A percentile compares a stretch with the other conserved stretches of the same genome.
These are phyloP conservation scores for Massarina eburnea DNA, from an alignment of 2,329 filamentous ascomycete genomes.

Conservation along the genomic window DNA sequence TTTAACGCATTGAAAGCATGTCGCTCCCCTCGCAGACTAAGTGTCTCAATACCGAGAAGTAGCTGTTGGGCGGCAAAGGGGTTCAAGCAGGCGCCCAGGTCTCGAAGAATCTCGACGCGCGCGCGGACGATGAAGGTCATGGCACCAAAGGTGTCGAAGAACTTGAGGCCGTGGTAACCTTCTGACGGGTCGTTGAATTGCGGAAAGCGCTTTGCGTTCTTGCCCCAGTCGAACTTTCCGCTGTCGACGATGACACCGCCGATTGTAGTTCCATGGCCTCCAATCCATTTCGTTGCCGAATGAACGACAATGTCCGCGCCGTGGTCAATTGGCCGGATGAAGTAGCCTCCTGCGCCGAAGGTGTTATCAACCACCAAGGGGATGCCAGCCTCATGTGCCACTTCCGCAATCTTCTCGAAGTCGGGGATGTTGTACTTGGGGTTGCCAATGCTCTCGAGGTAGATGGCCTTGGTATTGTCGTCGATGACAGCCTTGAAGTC, in stretches of 20 bases:
- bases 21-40: conserved; percentile 81
- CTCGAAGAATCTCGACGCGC: conserved; percentile 86
- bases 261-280: conserved; percentile 90
- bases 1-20: conserved; percentile 82
- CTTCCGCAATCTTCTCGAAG: conserved; percentile 80
- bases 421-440: conserved; percentile 92
- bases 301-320: conserved; percentile 94
- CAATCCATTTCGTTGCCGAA: conserved; percentile 96
- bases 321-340: conserved; percentile 80
- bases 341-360: conserved; percentile 91
- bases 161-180: conserved; percentile 90
- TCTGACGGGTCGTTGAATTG: conserved; percentile 87
- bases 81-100: conserved; percentile 80
- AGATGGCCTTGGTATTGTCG: conserved; percentile 90
- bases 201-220: conserved; percentile 80
- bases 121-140: conserved; percentile 82
- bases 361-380: conserved; percentile 78
- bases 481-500: conserved; percentile 84
- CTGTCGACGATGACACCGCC: conserved; percentile 83
- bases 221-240: conserved; percentile 93
- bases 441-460: conserved; percentile 91
- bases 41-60: conserved; percentile 83
- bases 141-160: conserved; percentile 87
- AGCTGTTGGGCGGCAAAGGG: conserved; percentile 94
- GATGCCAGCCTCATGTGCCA: conserved; percentile 68